Percentiles rank a stretch among this genome's conserved stretches.
These are phyloP conservation scores for Plasmodium falciparum DNA, from an alignment of 169 alveolate genomes.

Conservation along the genomic window DNA sequence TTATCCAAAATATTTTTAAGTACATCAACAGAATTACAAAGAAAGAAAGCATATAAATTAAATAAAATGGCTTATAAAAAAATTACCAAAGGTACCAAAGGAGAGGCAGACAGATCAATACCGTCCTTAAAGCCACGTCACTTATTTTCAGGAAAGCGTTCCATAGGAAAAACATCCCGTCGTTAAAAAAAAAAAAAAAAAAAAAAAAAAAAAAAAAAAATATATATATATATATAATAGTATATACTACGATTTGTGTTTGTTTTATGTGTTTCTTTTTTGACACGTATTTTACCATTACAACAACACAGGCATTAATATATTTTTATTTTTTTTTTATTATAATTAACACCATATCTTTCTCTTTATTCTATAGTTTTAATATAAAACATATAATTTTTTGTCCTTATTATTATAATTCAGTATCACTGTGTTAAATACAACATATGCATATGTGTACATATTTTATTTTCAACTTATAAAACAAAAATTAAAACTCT, in stretches of 20 bases:
- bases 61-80: slow-evolving; percentile 80
- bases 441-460: too few relatives aligned
- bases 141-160: slow-evolving; percentile 97
- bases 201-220: neutral
- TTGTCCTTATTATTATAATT: too few relatives aligned
- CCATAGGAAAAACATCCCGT: slow-evolving; percentile 94
- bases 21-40: slow-evolving; percentile 76
- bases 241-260: neutral
- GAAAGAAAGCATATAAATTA: slow-evolving; percentile 78
- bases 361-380: too few relatives aligned
- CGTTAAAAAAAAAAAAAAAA: slow-evolving; percentile 84
- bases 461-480: too few relatives aligned
- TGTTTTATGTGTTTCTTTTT: neutral
- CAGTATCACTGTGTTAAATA: too few relatives aligned
- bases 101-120: slow-evolving; percentile 94
- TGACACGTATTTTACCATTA: neutral
- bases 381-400: too few relatives aligned
- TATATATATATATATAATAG: too few relatives aligned
- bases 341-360: too few relatives aligned
- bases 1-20: slow-evolving; percentile 52
- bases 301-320: too few relatives aligned
- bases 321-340: too few relatives aligned
- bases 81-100: slow-evolving; percentile 88
- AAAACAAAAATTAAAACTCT: too few relatives aligned
- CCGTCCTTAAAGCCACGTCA: slow-evolving; percentile 94